These are phyloP conservation scores for Colletotrichum endophyticum DNA, from an alignment of 2,329 filamentous ascomycete species.

Conservation along the genomic window DNA sequence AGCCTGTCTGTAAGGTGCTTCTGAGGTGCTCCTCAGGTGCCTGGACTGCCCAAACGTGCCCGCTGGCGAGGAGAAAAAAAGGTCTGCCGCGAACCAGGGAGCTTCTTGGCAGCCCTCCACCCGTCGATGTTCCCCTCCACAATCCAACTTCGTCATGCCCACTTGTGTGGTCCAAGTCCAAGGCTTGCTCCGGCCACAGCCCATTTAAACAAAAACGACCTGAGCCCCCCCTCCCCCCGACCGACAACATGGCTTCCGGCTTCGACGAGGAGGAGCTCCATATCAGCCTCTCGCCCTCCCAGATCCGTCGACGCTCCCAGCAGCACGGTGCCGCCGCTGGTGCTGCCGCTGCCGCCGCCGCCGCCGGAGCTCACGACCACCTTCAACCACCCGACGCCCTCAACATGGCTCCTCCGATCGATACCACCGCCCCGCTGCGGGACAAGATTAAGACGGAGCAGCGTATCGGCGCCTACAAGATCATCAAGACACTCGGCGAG, in stretches of 20 bases:
- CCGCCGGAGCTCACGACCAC: slow-evolving; percentile 25
- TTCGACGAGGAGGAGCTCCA: slow-evolving; percentile 86
- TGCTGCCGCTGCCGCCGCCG: slow-evolving; percentile 19
- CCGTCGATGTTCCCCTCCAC: slow-evolving; percentile 18
- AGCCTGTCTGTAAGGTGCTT: not conserved
- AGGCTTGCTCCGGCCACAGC: slow-evolving; percentile 21
- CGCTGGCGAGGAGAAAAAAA: not conserved
- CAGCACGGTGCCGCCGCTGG: slow-evolving; percentile 14
- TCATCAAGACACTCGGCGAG: slow-evolving; percentile 90
- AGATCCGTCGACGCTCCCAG: slow-evolving; percentile 57
- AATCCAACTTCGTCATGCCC: slow-evolving; percentile 23
- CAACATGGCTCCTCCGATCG: slow-evolving; percentile 36
- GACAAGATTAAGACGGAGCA: slow-evolving; percentile 72
- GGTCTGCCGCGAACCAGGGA: slow-evolving; percentile 10
- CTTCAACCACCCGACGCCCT: slow-evolving; percentile 29
- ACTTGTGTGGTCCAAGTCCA: slow-evolving; percentile 19
- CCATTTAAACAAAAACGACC: slow-evolving; percentile 21
- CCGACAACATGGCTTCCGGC: slow-evolving; percentile 51
- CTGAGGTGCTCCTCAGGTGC: not conserved
- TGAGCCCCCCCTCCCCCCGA: slow-evolving; percentile 1
- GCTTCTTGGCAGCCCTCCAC: slow-evolving; percentile 20
- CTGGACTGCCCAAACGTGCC: not conserved
- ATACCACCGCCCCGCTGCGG: slow-evolving; percentile 27
- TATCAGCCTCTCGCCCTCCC: slow-evolving; percentile 63
- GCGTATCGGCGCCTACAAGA: slow-evolving; percentile 89